phyloP scores from a whole-genome alignment of 257 asterid genomes.

The Salvia miltiorrhiza region DNA sequence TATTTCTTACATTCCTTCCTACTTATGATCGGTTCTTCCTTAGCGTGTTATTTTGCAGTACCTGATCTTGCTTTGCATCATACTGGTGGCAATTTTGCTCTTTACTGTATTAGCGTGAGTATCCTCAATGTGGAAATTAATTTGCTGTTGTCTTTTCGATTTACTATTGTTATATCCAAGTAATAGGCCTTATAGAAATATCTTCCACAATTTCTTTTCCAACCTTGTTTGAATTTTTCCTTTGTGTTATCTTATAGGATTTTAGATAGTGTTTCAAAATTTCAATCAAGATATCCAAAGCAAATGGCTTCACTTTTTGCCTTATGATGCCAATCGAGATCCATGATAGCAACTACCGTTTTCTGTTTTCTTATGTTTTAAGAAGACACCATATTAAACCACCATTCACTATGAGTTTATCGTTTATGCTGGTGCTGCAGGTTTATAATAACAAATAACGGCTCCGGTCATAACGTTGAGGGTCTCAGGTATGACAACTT shows the following conservation, averaged over 20 bases:
- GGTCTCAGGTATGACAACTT: slow-evolving; percentile 63
- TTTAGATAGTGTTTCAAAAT: background rate
- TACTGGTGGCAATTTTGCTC: slow-evolving; percentile 83
- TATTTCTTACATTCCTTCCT: background rate
- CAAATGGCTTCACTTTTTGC: too few species aligned
- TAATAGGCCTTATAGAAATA: background rate
- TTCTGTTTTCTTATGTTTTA: too few species aligned
- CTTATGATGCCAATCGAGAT: too few species aligned
- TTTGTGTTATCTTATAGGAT: background rate
- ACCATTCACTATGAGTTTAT: background rate
- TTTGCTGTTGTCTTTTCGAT: background rate
- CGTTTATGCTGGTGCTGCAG: slow-evolving; percentile 34
- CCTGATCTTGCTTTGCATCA: slow-evolving; percentile 66
- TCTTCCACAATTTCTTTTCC: background rate
- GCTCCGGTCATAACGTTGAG: slow-evolving; percentile 73
- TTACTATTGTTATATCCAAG: background rate
- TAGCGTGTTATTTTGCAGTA: slow-evolving; percentile 57
- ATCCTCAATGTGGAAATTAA: background rate
- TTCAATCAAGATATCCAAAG: too few species aligned
- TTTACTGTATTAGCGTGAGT: slow-evolving; percentile 96
- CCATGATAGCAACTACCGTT: too few species aligned
- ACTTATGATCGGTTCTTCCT: slow-evolving; percentile 37
- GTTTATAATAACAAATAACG: slow-evolving; percentile 83
- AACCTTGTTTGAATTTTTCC: background rate
- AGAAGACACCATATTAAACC: background rate